Base-by-base conservation (phyloP, 1,284 basidiomycete species). In the Ceratobasidium sp. region DNA sequence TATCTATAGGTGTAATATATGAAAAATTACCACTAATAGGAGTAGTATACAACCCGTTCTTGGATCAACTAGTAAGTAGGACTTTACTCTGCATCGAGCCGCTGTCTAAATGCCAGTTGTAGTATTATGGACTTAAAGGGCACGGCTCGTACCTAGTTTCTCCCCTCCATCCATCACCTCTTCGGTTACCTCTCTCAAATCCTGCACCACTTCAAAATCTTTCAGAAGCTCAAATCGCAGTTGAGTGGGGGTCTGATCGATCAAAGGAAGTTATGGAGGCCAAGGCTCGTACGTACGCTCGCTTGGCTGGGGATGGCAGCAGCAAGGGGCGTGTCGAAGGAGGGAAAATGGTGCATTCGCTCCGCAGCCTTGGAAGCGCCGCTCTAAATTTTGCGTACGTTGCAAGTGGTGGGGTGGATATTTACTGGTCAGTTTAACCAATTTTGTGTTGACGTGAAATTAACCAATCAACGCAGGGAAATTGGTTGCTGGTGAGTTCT, bases 211-310 rank as follows among this genome's bases (percentile, higher is more conserved):
- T 97, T 5, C 84, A 88, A 1, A 91, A 91, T 11, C 89, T 98
- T 13, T 90, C 90, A 33, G 91, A 95, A 81, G 96, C 95, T 4
- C 88, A 96, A 37, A 88, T 98, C 53, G 96, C 91, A 3, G 88
- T 97, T 68, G 97, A 99, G 85, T 98, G 95, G 92, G 97, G 97
- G 35, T 93, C 92, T 0, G 96, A 97, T 83, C 88, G 97, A 20
- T 86, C 87, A 2, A 81, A 84, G 13, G 84, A 85, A 6, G 87
- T 89, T 3, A 88, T 96, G 54, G 83, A 86, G 2, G 86, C 88
- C 75, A 98, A 98, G 82, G 86, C 89, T 0, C 84, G 83, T 33
- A 92, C 91, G 10, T 98, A 94, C 85, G 85, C 88, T 76, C 89
- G 90, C 4, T 89, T 99, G 20, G 91, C 94, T 0, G 95, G 92